Evolutionary conservation across 306 rosid genomes (phyloP), one percentile per base, ranked within the genome.

Genomic region (Trichosanthes cucumerina): DNA sequence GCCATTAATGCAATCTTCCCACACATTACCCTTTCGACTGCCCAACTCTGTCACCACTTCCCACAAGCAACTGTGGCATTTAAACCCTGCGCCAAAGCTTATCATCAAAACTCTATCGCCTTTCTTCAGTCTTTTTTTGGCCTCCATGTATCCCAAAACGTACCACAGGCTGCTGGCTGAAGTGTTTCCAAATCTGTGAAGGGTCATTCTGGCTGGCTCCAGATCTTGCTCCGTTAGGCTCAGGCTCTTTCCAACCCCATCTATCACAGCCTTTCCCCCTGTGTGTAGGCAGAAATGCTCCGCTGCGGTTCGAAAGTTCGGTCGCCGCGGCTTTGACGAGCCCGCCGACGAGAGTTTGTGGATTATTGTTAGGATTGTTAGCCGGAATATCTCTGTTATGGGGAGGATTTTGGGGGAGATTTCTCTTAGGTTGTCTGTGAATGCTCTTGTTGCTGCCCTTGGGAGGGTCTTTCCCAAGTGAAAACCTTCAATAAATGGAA

Each of bases 21-120:
- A 93, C n/a, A 84, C 96, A 79, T 93, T 93, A 19, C 82, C 10
- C 54, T 83, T 85, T 19, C 19, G 78, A 24, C 34, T 54, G 43
- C 24, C 86, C 21, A 89, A 65, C 54, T 93, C 97, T 74, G 84
- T 88, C 86, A 89, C 78, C 34, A 92, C 96, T 84, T 93, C 94
- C 91, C 93, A 89, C 82, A 89, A 71, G 75, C 97, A 91, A 80
- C 98, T 93, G 49, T 90, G 89, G 86, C 98, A 93, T 88, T 93
- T 93, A 85, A 93, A 93, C 60, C 98, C 98, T 31, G 94, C 94
- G 54, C 98, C 98, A 81, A 93, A 93, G 80, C 98, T 92, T 84
- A 93, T 93, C 98, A 93, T 93, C 80, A 93, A 31, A 0, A 93
- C 83, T 4, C 79, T 90, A 15, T 87, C 90, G 1, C 91, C 93